phyloP scores from a whole-genome alignment of 192 early-diverging fungal species.

The Thoreauomyces humboldtii region DNA sequence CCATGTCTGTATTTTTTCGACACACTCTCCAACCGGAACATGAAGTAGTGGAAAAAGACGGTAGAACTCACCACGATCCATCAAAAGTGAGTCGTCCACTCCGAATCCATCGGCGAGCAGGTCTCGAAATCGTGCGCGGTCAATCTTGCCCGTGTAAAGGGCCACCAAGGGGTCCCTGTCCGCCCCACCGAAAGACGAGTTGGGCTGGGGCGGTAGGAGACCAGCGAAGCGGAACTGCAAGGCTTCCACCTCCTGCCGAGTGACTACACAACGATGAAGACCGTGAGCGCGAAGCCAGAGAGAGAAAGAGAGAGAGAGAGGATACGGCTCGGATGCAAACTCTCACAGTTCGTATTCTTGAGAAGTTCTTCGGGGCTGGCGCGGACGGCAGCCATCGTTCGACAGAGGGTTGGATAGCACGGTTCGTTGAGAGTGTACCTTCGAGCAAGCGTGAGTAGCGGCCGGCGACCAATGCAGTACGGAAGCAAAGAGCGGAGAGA shows the following conservation, averaged over 20 bases:
- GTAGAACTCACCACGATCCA: slow-evolving; percentile 52
- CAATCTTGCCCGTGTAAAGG: slow-evolving; percentile 50
- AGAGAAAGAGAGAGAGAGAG: no score
- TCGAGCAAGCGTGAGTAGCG: no score
- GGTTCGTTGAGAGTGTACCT: no score
- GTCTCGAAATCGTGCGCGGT: slow-evolving; percentile 54
- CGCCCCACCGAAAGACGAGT: background rate
- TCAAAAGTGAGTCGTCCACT: slow-evolving; percentile 57
- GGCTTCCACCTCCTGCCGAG: slow-evolving; percentile 45
- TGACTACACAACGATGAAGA: slow-evolving; percentile 34
- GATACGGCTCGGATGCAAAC: background rate
- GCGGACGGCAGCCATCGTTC: background rate
- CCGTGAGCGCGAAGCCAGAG: background rate
- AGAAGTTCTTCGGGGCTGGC: slow-evolving; percentile 5
- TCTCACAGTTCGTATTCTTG: slow-evolving; percentile 12
- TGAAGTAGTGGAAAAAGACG: background rate
- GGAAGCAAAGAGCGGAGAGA: no score
- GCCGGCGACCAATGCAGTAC: no score
- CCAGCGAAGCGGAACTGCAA: slow-evolving; percentile 40
- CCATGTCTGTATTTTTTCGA: background rate
- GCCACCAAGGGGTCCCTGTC: slow-evolving; percentile 23
- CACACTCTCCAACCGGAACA: background rate
- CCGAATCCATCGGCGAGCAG: slow-evolving; percentile 58
- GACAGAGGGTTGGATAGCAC: background rate
- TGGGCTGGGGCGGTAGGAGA: slow-evolving; percentile 25